phyloP scores from a whole-genome alignment of 1,284 basidiomycete species.

The Trametes versicolor region DNA sequence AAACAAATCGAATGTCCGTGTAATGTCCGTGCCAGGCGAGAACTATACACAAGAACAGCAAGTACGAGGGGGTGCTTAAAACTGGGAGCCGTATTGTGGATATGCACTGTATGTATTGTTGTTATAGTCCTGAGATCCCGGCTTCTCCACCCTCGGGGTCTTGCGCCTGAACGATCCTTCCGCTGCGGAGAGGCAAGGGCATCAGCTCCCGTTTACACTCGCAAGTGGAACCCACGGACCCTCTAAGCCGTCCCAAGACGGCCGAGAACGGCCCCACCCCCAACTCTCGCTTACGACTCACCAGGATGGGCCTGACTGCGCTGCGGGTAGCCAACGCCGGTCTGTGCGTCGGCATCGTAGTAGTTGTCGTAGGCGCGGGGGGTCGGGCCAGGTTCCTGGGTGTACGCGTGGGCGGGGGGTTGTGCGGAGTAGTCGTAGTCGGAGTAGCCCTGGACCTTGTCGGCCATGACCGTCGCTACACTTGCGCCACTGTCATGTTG shows the following conservation, averaged over 20 bases:
- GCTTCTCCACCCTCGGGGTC: slow-evolving; percentile 53
- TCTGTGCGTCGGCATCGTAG: slow-evolving; percentile 36
- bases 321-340: slow-evolving; percentile 50
- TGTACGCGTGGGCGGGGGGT: slow-evolving; percentile 50
- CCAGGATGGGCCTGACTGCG: slow-evolving; percentile 59
- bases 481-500: slow-evolving; percentile 62
- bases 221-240: slow-evolving; percentile 32
- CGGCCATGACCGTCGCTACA: slow-evolving; percentile 62
- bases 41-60: slow-evolving; percentile 13
- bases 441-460: slow-evolving; percentile 58
- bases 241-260: slow-evolving; percentile 34
- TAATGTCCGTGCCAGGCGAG: slow-evolving; percentile 29
- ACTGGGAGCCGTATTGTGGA: slow-evolving; percentile 23
- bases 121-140: slow-evolving; percentile 38
- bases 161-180: slow-evolving; percentile 63
- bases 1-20: slow-evolving; percentile 25
- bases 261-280: slow-evolving; percentile 25
- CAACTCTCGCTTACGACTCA: slow-evolving; percentile 48
- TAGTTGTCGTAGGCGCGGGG: slow-evolving; percentile 45
- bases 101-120: slow-evolving; percentile 19
- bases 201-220: slow-evolving; percentile 33
- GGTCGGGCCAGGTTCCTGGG: slow-evolving; percentile 55
- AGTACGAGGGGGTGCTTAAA: slow-evolving; percentile 18
- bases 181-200: slow-evolving; percentile 45
- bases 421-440: slow-evolving; percentile 49